phyloP scores from a whole-genome alignment of 805 yeast species.

The Pichia nanzhaoensis region DNA sequence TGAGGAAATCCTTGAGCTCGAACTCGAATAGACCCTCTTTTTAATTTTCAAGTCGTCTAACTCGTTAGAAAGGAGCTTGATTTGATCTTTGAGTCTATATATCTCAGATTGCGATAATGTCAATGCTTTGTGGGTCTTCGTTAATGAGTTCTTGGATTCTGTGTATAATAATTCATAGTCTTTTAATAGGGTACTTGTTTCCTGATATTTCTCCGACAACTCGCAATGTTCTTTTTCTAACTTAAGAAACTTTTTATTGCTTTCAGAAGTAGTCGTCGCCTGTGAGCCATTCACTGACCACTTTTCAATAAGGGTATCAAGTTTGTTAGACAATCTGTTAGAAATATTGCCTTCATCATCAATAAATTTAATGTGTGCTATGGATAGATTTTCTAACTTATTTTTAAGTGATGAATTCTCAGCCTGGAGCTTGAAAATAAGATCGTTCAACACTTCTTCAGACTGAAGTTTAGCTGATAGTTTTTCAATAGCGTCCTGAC shows the following conservation, averaged over 20 bases:
- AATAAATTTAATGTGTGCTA: neutral
- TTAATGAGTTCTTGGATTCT: constrained; percentile 63
- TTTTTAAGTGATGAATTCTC: constrained; percentile 38
- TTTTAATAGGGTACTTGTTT: constrained; percentile 15
- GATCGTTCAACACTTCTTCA: constrained; percentile 39
- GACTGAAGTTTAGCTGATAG: constrained; percentile 37
- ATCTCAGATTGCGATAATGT: constrained; percentile 68
- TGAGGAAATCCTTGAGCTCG: constrained; percentile 7
- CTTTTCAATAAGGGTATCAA: constrained; percentile 13
- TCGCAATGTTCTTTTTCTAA: constrained; percentile 16
- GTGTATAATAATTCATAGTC: constrained; percentile 60
- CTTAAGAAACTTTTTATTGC: neutral
- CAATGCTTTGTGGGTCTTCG: constrained; percentile 69
- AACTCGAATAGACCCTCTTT: constrained; percentile 19
- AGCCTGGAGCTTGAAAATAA: constrained; percentile 41
- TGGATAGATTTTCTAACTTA: constrained; percentile 27
- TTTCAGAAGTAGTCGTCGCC: no score
- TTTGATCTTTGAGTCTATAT: constrained; percentile 47
- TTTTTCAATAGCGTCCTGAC: constrained; percentile 38
- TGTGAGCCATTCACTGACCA: constrained; percentile 11
- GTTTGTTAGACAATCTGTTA: neutral
- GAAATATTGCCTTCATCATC: no score
- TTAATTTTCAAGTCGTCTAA: constrained; percentile 57
- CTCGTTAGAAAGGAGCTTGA: constrained; percentile 54
- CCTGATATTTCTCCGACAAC: constrained; percentile 29